phyloP scores from a whole-genome alignment of 2,329 filamentous ascomycete genomes.

The Xylaria sp. region DNA sequence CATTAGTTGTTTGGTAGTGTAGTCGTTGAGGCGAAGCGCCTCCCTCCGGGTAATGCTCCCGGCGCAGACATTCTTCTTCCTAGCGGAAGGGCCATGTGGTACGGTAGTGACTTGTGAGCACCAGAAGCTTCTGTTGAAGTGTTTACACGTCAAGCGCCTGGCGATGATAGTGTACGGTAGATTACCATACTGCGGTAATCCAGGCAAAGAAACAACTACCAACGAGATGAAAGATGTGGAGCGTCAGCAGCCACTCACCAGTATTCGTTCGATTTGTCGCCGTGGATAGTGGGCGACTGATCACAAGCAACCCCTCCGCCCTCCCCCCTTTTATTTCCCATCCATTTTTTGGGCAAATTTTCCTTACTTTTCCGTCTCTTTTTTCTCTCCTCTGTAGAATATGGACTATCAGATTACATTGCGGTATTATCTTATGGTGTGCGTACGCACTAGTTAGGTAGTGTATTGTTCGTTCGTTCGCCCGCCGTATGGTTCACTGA shows the following conservation, averaged over 20 bases:
- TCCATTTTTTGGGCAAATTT: constrained; percentile 10
- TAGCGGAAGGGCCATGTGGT: background rate
- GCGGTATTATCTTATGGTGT: background rate
- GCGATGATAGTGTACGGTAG: constrained; percentile 22
- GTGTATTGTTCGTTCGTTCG: constrained; percentile 24
- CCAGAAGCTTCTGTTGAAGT: constrained; percentile 25
- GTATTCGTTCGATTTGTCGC: constrained; percentile 15
- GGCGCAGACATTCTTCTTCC: background rate
- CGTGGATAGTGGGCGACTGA: constrained; percentile 25
- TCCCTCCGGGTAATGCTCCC: background rate
- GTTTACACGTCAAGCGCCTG: constrained; percentile 40
- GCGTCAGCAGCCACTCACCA: constrained; percentile 45
- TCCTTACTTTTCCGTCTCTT: background rate
- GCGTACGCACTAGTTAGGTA: background rate
- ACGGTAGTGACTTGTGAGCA: background rate
- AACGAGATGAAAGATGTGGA: constrained; percentile 47
- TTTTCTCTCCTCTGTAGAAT: constrained; percentile 22
- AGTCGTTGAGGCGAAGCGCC: background rate
- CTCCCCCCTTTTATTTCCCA: constrained; percentile 18
- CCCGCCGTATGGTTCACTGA: constrained; percentile 28
- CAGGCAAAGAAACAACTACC: constrained; percentile 44
- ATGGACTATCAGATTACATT: background rate
- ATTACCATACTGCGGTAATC: constrained; percentile 2
- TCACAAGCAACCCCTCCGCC: constrained; percentile 47
- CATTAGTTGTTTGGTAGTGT: constrained; percentile 6